Percentiles rank a stretch among this genome's conserved stretches.
phyloP scores from a whole-genome alignment of 345 rosid genomes.

The Orychophragmus violaceus region DNA sequence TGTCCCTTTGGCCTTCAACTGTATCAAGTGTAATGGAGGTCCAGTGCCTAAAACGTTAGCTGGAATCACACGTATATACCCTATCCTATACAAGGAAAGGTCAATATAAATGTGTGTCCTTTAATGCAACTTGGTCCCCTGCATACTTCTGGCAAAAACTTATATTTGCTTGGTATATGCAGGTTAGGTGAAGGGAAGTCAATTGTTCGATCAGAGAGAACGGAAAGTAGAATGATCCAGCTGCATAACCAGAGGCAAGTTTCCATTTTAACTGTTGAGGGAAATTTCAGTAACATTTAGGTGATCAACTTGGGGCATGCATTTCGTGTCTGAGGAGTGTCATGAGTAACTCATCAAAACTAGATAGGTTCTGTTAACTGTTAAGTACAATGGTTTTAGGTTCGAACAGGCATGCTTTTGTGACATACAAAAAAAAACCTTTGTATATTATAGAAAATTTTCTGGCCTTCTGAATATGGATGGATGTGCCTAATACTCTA shows the following conservation, averaged over 20 bases:
- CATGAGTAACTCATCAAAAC: conserved; percentile 13
- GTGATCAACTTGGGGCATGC: conserved; percentile 5
- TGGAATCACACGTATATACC: conserved; percentile 85
- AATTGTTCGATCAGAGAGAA: conserved; percentile 76
- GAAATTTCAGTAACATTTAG: conserved; percentile 3
- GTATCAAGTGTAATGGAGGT: conserved; percentile 88
- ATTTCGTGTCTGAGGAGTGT: not conserved
- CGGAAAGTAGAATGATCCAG: conserved; percentile 57
- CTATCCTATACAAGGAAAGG: conserved; percentile 90
- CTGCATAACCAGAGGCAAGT: conserved; percentile 40
- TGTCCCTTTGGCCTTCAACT: conserved; percentile 76
- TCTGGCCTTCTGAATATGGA: conserved; percentile 2
- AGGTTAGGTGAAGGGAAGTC: conserved; percentile 62
- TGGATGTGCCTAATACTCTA: not conserved
- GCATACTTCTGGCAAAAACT: conserved; percentile 1
- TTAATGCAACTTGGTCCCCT: conserved; percentile 18
- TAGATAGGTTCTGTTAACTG: not conserved
- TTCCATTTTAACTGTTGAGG: not conserved
- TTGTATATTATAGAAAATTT: not conserved
- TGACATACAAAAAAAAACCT: not conserved
- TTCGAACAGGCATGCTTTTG: not conserved
- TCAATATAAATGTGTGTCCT: conserved; percentile 23
- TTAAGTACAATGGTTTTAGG: not conserved
- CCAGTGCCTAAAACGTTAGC: conserved; percentile 70
- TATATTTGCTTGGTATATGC: conserved; percentile 11